These are phyloP conservation scores for Mallotus japonicus DNA, from an alignment of 441 rosid genomes.

Conservation along the genomic window DNA sequence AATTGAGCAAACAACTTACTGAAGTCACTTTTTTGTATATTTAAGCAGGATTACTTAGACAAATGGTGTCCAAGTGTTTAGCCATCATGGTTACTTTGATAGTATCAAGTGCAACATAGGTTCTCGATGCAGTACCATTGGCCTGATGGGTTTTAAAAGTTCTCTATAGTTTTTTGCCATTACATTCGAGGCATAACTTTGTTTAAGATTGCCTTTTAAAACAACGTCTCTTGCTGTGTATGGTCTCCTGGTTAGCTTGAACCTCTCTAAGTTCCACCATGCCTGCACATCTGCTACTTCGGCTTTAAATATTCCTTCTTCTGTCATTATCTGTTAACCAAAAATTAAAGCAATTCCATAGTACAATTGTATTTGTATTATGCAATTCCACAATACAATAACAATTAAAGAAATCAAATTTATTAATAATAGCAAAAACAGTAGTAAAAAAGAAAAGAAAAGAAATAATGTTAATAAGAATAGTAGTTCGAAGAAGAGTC, in stretches of 20 bases:
- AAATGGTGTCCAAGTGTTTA: too few relatives aligned
- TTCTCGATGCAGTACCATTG: conserved; percentile 80
- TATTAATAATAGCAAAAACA: too few relatives aligned
- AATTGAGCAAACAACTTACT: conserved; percentile 30
- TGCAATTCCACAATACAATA: too few relatives aligned
- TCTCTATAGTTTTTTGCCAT: conserved; percentile 88
- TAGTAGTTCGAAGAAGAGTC: too few relatives aligned
- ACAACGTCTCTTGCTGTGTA: conserved; percentile 86
- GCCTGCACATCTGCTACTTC: conserved; percentile 83
- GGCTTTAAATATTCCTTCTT: conserved; percentile 81
- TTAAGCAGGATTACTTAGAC: conserved; percentile 77
- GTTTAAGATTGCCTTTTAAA: conserved; percentile 72
- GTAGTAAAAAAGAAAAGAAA: too few relatives aligned
- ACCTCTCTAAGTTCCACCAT: too few relatives aligned
- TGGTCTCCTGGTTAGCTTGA: conserved; percentile 76
- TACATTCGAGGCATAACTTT: conserved; percentile 78
- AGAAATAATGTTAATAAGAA: too few relatives aligned
- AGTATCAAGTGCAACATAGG: conserved; percentile 87
- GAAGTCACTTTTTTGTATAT: conserved; percentile 81
- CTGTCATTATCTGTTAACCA: conserved; percentile 55
- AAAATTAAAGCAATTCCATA: too few relatives aligned
- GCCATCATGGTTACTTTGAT: conserved; percentile 96
- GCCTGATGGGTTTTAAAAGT: conserved; percentile 86
- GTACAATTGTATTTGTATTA: too few relatives aligned
- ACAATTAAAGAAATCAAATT: too few relatives aligned